phyloP scores from a whole-genome alignment of 345 rosid genomes.

The Eucalyptus microcorys region DNA sequence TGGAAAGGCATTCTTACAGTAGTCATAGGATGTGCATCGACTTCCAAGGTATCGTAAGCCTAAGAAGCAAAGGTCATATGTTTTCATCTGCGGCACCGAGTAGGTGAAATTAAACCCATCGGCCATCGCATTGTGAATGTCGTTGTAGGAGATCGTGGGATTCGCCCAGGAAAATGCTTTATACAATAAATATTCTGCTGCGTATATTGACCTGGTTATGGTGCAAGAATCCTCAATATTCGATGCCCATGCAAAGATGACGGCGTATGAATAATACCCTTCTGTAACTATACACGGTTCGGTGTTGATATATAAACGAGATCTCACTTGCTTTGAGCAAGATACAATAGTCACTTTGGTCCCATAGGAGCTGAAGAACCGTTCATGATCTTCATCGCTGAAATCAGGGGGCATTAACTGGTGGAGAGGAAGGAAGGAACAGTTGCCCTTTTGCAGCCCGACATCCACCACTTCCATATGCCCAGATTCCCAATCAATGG shows the following conservation, averaged over 20 bases:
- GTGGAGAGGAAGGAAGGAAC: neutral
- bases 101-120: neutral
- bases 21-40: too few species aligned
- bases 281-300: accelerated
- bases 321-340: neutral
- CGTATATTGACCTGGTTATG: neutral
- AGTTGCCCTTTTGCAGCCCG: neutral
- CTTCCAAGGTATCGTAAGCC: neutral
- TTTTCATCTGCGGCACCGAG: too few species aligned
- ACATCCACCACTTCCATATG: neutral
- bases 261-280: neutral
- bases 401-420: neutral
- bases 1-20: too few species aligned
- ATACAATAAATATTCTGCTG: neutral
- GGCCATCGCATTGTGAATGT: neutral
- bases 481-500: neutral
- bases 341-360: neutral
- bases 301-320: neutral
- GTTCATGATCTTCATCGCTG: neutral
- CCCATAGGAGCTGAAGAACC: too few species aligned
- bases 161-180: neutral
- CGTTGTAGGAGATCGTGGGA: neutral
- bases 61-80: neutral
- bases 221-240: neutral
- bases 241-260: neutral